A percentile compares a stretch with the other conserved stretches of the same genome.
Evolutionary conservation across 2,329 filamentous ascomycete genomes (phyloP).

Genomic region (Blastomyces silverae): DNA sequence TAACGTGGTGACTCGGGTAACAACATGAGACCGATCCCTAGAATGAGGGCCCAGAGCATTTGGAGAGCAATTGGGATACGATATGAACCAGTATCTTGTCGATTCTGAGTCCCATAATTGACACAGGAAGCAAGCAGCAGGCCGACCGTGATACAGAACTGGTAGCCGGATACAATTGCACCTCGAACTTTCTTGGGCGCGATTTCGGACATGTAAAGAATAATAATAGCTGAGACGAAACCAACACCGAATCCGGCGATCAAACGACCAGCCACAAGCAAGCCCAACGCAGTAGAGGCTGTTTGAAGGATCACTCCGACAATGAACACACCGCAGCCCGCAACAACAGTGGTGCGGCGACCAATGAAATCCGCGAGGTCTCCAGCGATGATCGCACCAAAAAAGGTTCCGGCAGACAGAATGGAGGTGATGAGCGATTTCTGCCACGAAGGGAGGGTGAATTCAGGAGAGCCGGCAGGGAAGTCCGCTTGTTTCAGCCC

Average conservation of each 20-base stretch:
- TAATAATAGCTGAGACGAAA: conserved; percentile 72
- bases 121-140: conserved; percentile 67
- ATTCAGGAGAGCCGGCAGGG: conserved; percentile 21
- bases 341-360: conserved; percentile 57
- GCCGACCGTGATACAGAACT: conserved; percentile 77
- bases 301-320: conserved; percentile 63
- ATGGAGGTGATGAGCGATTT: conserved; percentile 66
- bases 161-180: conserved; percentile 72
- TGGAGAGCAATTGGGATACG: conserved; percentile 76
- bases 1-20: conserved; percentile 82
- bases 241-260: conserved; percentile 72
- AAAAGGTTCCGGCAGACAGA: conserved; percentile 70
- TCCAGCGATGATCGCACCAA: conserved; percentile 69
- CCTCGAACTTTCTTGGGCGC: conserved; percentile 66
- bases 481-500: conserved; percentile 28
- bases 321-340: conserved; percentile 63
- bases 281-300: conserved; percentile 48
- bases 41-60: conserved; percentile 71
- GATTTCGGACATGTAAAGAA: conserved; percentile 84
- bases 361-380: conserved; percentile 70
- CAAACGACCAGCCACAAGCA: conserved; percentile 66
- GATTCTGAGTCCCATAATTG: conserved; percentile 62
- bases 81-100: conserved; percentile 59
- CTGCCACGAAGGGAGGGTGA: conserved; percentile 43
- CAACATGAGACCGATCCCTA: conserved; percentile 63